These are phyloP conservation scores for Gymnopus androsaceus DNA, from an alignment of 1,284 basidiomycete genomes.

Conservation along the genomic window DNA sequence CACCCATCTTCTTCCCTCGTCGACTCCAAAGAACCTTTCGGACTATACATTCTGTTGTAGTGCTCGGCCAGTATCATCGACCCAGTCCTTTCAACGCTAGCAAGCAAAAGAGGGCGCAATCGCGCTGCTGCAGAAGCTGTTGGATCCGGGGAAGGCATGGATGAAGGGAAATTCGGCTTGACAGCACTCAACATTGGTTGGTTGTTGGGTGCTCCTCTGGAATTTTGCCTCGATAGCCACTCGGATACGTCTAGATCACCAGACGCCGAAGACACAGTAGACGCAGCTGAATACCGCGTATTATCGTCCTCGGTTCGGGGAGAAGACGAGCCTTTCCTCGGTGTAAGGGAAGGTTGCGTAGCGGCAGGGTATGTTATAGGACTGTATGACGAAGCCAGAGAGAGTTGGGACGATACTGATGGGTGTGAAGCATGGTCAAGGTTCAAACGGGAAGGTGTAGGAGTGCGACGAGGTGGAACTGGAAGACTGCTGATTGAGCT, in stretches of 20 bases:
- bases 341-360: not conserved
- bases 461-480: constrained; percentile 31
- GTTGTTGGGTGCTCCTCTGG: constrained; percentile 17
- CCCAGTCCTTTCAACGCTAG: constrained; percentile 17
- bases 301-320: not conserved
- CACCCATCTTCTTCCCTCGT: not conserved
- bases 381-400: not conserved
- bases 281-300: not conserved
- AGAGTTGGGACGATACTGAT: not conserved
- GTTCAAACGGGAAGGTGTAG: constrained; percentile 22
- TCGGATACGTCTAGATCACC: constrained; percentile 18
- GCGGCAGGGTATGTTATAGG: not conserved
- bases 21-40: not conserved
- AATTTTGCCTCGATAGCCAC: constrained; percentile 20
- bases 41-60: constrained; percentile 14
- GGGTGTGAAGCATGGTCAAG: not conserved
- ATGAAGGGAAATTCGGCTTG: constrained; percentile 16
- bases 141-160: not conserved
- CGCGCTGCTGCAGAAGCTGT: constrained; percentile 7
- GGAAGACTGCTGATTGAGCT: constrained; percentile 26
- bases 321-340: not conserved
- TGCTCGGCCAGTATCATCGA: constrained; percentile 15
- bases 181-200: constrained; percentile 21
- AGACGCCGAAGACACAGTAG: constrained; percentile 7
- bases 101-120: constrained; percentile 15